Evolutionary conservation across 306 rosid genomes (phyloP), one percentile per base, ranked within the genome.

Genomic region (Quercus engelmannii): DNA sequence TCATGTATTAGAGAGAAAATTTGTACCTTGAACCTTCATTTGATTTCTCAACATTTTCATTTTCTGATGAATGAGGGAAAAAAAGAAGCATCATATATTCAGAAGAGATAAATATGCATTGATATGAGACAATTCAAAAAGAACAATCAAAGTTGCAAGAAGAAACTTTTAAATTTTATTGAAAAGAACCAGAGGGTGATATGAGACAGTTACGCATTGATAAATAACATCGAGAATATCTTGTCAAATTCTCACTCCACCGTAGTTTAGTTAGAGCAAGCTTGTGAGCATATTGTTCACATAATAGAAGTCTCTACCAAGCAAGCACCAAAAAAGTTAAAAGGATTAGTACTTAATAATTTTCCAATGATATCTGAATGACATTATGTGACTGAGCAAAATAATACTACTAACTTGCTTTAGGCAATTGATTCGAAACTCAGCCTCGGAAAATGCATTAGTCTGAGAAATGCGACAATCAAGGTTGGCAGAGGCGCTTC

Each of bases 401-500:
- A 25, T 52, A 67, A 46, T 10, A 31, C 13, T 38, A 69, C 79
- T 77, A 68, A 94, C 97, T 84, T 92, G 99, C 80, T 88, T 88
- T 81, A 95, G 89, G 85, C 87, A 88, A 51, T 89, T 77, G 31
- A 92, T 83, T 79, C 90, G 86, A 23, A 85, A 77, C 62, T 92
- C 92, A 7, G 94, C 77, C n/a, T 90, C 91, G 5, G 90, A 86
- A 85, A 90, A 90, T 18, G 82, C 77, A 70, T 84, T 80, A 18
- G 88, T 83, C 55, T 90, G 83, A 77, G 97, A 92, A 82, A 95
- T 74, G 79, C 81, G 85, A 74, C 81, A 74, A 43, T 87, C 86
- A 28, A 92, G 86, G 73, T 85, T 91, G 23, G 90, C 82, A 4
- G 99, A 92, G 70, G 92, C 94, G 21, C 85, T 86, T 74, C 97